A percentile compares a stretch with the other conserved stretches of the same genome.
Conservation (phyloP, 495 filamentous ascomycete genomes). For the Penicillium robsamsonii region DNA sequence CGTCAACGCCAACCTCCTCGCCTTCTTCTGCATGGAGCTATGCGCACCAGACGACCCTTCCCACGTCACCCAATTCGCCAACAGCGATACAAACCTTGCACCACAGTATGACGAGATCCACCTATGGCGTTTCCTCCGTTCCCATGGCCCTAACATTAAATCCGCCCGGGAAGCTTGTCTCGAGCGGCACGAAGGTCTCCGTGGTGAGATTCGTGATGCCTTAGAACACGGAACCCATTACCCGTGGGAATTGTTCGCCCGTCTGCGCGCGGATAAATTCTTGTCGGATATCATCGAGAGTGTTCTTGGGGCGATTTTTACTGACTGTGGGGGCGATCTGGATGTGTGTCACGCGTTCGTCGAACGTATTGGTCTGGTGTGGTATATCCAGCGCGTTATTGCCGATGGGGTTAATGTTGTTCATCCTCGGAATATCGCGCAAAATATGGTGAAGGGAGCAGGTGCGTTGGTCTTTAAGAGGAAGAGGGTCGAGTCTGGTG, state of each 20-base stretch:
- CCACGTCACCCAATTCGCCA: slow-evolving; percentile 8
- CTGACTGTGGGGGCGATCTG: slow-evolving; percentile 68
- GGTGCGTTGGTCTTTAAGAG: slow-evolving; percentile 21
- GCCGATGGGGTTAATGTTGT: slow-evolving; percentile 55
- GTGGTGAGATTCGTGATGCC: slow-evolving; percentile 47
- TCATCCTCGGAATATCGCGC: slow-evolving; percentile 74
- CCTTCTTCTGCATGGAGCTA: slow-evolving; percentile 68
- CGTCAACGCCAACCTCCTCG: slow-evolving; percentile 85
- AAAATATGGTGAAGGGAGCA: slow-evolving; percentile 46
- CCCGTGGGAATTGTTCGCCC: slow-evolving; percentile 72
- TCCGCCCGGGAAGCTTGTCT: slow-evolving; percentile 44
- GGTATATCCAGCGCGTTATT: slow-evolving; percentile 61
- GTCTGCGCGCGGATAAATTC: slow-evolving; percentile 71
- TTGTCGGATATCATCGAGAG: slow-evolving; percentile 85
- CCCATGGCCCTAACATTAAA: slow-evolving; percentile 46
- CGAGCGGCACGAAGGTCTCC: slow-evolving; percentile 47
- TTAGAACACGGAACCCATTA: slow-evolving; percentile 52
- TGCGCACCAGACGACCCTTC: slow-evolving; percentile 17
- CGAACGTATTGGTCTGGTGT: slow-evolving; percentile 61
- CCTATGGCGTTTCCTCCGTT: slow-evolving; percentile 71
- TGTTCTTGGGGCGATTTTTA: slow-evolving; percentile 78
- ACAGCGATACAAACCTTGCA: background rate
- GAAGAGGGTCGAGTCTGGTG: slow-evolving; percentile 13
- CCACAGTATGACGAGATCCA: slow-evolving; percentile 25
- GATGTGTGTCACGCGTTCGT: slow-evolving; percentile 55